Conservation (phyloP, 257 asterid genomes). For the Ilex aquifolium region DNA sequence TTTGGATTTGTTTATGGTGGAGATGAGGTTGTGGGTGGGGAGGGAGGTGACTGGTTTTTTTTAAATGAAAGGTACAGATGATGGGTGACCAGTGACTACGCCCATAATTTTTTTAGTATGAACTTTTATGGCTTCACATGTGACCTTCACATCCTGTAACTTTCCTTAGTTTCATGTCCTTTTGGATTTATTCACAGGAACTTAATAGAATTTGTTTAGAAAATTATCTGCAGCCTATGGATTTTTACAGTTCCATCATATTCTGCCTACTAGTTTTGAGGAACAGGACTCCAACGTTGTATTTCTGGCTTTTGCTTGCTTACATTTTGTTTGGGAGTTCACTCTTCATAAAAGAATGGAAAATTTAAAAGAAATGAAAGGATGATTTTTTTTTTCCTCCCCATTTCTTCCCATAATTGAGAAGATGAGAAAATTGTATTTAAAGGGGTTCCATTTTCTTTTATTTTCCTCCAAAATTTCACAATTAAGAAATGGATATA, state of each 20-base stretch:
- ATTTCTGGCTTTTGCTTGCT: too few relatives aligned
- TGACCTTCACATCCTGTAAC: constrained; percentile 14
- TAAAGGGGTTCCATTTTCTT: too few relatives aligned
- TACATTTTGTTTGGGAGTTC: too few relatives aligned
- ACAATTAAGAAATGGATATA: too few relatives aligned
- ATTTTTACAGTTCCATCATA: constrained; percentile 16
- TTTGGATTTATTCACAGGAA: background rate
- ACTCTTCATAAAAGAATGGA: too few relatives aligned
- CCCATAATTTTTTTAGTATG: constrained; percentile 4
- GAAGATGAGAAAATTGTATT: too few relatives aligned
- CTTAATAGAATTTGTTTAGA: background rate
- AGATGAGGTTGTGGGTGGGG: constrained; percentile 17
- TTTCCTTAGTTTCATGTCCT: background rate
- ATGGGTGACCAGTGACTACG: background rate
- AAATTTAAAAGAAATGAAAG: too few relatives aligned
- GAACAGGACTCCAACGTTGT: background rate
- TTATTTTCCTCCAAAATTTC: too few relatives aligned
- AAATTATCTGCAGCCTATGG: constrained; percentile 1
- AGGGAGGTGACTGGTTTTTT: constrained; percentile 3
- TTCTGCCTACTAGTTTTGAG: constrained; percentile 13
- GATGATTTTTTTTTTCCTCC: too few relatives aligned
- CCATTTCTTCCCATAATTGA: too few relatives aligned
- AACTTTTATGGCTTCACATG: constrained; percentile 23
- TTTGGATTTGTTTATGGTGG: constrained; percentile 36
- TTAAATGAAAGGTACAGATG: background rate